These are phyloP conservation scores for Boletus rubroflammeus DNA, from an alignment of 768 basidiomycete genomes.

Conservation along the genomic window DNA sequence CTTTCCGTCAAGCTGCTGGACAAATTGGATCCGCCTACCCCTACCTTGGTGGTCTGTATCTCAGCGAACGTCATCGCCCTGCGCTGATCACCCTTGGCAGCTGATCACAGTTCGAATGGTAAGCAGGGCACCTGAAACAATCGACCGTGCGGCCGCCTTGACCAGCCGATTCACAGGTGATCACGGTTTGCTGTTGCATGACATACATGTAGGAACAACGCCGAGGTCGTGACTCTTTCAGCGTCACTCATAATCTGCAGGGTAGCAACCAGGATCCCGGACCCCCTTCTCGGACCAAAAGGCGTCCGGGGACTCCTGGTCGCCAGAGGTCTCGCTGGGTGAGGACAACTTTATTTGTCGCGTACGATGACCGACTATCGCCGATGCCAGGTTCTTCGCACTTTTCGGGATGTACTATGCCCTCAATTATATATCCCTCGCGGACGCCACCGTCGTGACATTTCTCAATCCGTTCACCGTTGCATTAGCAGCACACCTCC, in stretches of 20 bases:
- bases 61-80: background rate
- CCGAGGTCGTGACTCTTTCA: background rate
- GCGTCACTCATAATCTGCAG: constrained; percentile 1
- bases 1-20: background rate
- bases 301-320: constrained; percentile 52
- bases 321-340: constrained; percentile 65
- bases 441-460: background rate
- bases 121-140: background rate
- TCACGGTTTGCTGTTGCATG: background rate
- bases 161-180: background rate
- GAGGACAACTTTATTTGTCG: constrained; percentile 9
- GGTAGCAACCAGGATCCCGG: constrained; percentile 40
- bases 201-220: background rate
- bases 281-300: constrained; percentile 60
- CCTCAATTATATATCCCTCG: background rate
- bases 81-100: background rate
- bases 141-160: background rate
- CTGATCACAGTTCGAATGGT: background rate
- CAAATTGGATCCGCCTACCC: background rate
- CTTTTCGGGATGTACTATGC: background rate
- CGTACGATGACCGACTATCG: background rate
- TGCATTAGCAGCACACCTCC: background rate
- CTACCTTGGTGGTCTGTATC: background rate
- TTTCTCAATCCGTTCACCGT: background rate
- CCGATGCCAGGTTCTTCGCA: constrained; percentile 51